A percentile compares a stretch with the other conserved stretches of the same genome.
Evolutionary conservation across 257 asterid genomes (phyloP).

Genomic region (Haberlea rhodopensis): DNA sequence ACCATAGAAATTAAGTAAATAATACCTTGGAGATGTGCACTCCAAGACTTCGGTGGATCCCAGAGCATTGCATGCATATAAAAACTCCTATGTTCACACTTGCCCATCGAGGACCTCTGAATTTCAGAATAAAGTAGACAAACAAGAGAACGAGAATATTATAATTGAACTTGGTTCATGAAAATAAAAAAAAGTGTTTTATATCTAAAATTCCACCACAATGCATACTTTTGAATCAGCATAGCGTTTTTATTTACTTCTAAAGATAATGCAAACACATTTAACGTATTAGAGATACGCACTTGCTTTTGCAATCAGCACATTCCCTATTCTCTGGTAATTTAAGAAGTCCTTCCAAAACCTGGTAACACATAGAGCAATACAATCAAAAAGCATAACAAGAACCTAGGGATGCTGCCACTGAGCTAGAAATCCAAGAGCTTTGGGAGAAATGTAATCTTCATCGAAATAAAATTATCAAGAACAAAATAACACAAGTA

Average conservation of each 20-base stretch:
- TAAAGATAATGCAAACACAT: not conserved
- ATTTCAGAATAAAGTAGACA: slow-evolving; percentile 13
- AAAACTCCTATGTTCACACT: slow-evolving; percentile 98
- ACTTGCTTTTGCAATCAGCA: slow-evolving; percentile 99
- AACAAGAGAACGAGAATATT: not conserved
- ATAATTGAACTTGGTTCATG: slow-evolving; percentile 11
- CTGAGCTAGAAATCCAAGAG: slow-evolving; percentile 2
- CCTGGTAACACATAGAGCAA: slow-evolving; percentile 45
- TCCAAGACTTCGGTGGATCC: slow-evolving; percentile 99
- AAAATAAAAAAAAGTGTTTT: slow-evolving; percentile 1
- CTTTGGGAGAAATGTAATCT: slow-evolving; percentile 9
- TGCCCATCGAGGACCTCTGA: slow-evolving; percentile 99
- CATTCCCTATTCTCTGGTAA: slow-evolving; percentile 99
- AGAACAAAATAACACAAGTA: not conserved
- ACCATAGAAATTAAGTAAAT: slow-evolving; percentile 12
- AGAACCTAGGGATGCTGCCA: slow-evolving; percentile 17
- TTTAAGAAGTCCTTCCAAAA: slow-evolving; percentile 94
- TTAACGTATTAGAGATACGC: slow-evolving; percentile 31
- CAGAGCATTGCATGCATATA: slow-evolving; percentile 98
- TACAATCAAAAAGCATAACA: slow-evolving; percentile 15
- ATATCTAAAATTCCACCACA: not conserved
- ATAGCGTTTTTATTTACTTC: not conserved
- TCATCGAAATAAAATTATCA: not conserved
- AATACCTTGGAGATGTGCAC: slow-evolving; percentile 98
- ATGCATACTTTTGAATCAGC: slow-evolving; percentile 9